Base-by-base conservation (phyloP, 2,329 filamentous ascomycete genomes). In the Chrysosporium queenslandicum region DNA sequence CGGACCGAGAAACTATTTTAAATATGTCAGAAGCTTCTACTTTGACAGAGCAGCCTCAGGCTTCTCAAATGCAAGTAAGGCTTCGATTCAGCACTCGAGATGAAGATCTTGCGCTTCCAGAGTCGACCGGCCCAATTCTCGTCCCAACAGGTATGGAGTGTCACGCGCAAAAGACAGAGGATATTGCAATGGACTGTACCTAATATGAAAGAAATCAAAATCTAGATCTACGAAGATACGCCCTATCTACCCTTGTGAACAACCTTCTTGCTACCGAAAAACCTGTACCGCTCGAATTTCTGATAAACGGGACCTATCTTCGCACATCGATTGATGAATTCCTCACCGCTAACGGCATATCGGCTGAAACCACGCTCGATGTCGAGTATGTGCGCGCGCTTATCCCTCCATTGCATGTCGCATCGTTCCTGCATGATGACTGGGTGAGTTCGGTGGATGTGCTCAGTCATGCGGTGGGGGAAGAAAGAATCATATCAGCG, bases 341-440 rank as follows among this genome's bases (percentile, higher is more conserved):
- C 70, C 81, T 98, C 55, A 83, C 83, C 14, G 76, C 82, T 56
- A 86, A 92, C 63, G 91, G 91, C 46, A 83, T 97, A 56, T 95
- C 88, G 18, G 80, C 88, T 39, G 92, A 98, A 74, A 86, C 84
- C 3, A 91, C 85, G 3, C 73, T 98, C 49, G 85, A 84, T 32
- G 78, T 98, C 53, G 90, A 97, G 74, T 98, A 97, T 70, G 88
- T 96, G 32, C 85, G 89, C 62, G 92, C 89, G 58, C 74, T 96
- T 60, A 82, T 96, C 55, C 92, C 92, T 6, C 92, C 92, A 16
- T 77, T 86, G 32, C 91, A 92, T 67, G 83, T 94, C 60, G 85
- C 89, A 11, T 92, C 86, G 64, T 98, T 95, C 67, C 85, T 96
- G 72, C 91, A 98, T 68, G 90, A 98, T 64, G 92, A 97, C 68